Conservation (phyloP, 2,329 filamentous ascomycete species). For the Fusarium lyarnte region DNA sequence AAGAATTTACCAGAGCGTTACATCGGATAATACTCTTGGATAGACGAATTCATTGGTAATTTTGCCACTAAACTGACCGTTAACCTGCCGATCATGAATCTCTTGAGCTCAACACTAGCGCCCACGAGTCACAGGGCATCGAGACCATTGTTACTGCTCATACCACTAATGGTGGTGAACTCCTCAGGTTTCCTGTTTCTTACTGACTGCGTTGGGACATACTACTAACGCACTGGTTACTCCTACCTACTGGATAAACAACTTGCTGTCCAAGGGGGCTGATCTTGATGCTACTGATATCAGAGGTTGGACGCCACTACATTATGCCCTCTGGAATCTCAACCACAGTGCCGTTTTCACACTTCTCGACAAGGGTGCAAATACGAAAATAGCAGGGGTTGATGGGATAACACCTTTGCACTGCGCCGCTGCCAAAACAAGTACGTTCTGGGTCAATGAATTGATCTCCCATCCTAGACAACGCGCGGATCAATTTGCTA, state of each 20-base stretch:
- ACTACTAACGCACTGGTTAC: not conserved
- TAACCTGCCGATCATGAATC: not conserved
- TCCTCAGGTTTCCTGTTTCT: no score
- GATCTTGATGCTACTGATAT: not conserved
- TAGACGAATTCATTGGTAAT: not conserved
- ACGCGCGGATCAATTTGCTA: not conserved
- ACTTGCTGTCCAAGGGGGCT: not conserved
- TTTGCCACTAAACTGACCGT: not conserved
- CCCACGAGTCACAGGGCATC: not conserved
- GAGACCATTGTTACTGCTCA: not conserved
- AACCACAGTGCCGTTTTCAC: rapidly evolving
- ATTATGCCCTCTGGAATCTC: rapidly evolving
- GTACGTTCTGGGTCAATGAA: rapidly evolving
- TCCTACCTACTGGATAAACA: rapidly evolving
- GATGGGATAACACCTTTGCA: not conserved
- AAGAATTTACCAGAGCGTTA: not conserved
- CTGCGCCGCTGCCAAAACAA: not conserved
- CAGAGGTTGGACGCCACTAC: not conserved
- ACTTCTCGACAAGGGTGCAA: not conserved
- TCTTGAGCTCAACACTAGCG: not conserved
- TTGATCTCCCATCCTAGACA: not conserved
- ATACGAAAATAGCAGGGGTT: not conserved
- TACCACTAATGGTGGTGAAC: not conserved
- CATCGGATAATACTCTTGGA: not conserved
- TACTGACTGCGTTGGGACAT: no score